phyloP scores from a whole-genome alignment of 2,329 filamentous ascomycete species.

The Tolypocladium ovalisporum region DNA sequence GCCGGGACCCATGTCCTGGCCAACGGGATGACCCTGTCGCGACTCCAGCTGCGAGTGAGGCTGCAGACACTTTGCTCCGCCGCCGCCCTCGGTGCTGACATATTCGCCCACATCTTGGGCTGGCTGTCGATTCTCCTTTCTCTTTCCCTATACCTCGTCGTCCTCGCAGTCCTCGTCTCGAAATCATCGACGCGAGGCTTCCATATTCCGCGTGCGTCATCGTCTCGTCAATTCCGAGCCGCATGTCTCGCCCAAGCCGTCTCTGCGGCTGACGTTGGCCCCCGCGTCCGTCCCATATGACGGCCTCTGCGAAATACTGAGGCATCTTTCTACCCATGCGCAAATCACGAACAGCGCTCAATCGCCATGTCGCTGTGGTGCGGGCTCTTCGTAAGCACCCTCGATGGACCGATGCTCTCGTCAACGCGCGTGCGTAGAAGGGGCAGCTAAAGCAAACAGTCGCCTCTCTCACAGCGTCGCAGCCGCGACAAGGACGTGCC shows the following conservation, averaged over 20 bases:
- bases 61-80: background rate
- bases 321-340: background rate
- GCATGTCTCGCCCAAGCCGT: background rate
- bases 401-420: background rate
- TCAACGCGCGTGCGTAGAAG: no score
- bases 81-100: background rate
- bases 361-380: constrained; percentile 11
- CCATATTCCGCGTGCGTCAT: background rate
- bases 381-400: constrained; percentile 12
- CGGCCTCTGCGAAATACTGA: background rate
- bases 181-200: background rate
- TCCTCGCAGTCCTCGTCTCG: background rate
- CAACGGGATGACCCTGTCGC: background rate
- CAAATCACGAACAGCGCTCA: background rate
- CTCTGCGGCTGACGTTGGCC: background rate
- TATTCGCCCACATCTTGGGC: background rate
- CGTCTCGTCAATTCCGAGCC: background rate
- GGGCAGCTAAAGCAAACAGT: background rate
- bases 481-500: constrained; percentile 11
- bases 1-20: background rate
- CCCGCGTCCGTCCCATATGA: background rate
- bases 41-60: background rate
- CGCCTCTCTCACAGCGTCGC: constrained; percentile 4
- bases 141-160: background rate
- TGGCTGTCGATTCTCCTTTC: background rate